phyloP scores from a whole-genome alignment of 1,139 yeast species.

The Diutina pseudorugosa region DNA sequence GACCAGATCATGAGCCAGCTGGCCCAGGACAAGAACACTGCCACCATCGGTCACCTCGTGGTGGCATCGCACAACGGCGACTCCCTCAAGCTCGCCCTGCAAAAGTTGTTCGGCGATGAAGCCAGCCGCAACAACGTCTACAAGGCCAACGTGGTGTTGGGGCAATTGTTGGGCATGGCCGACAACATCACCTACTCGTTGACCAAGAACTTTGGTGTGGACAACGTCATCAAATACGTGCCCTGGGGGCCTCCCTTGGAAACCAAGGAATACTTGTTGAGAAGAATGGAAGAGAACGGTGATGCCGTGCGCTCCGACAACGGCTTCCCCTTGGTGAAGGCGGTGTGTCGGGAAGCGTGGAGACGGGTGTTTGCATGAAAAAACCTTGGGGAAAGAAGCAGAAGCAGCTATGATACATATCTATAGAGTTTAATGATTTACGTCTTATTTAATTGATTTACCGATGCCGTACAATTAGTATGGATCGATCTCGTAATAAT shows the following conservation, averaged over 20 bases:
- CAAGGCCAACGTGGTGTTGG: constrained; percentile 64
- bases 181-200: constrained; percentile 77
- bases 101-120: constrained; percentile 19
- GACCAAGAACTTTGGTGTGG: constrained; percentile 49
- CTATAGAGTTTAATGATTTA: neutral
- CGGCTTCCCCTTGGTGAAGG: constrained; percentile 65
- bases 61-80: constrained; percentile 86
- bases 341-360: constrained; percentile 19
- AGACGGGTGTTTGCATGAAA: constrained; percentile 2
- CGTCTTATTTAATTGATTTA: too few species aligned
- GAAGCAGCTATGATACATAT: neutral
- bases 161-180: constrained; percentile 93
- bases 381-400: too few species aligned
- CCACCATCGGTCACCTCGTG: constrained; percentile 70
- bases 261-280: constrained; percentile 78
- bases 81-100: constrained; percentile 65
- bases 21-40: constrained; percentile 22
- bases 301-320: constrained; percentile 88
- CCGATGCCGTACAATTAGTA: too few species aligned
- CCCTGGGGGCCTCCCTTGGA: constrained; percentile 98
- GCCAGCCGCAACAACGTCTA: constrained; percentile 18
- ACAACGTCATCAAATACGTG: constrained; percentile 81
- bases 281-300: constrained; percentile 94
- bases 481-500: too few species aligned
- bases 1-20: constrained; percentile 39